phyloP scores from a whole-genome alignment of 169 alveolate genomes.

The Eimeria praecox region DNA sequence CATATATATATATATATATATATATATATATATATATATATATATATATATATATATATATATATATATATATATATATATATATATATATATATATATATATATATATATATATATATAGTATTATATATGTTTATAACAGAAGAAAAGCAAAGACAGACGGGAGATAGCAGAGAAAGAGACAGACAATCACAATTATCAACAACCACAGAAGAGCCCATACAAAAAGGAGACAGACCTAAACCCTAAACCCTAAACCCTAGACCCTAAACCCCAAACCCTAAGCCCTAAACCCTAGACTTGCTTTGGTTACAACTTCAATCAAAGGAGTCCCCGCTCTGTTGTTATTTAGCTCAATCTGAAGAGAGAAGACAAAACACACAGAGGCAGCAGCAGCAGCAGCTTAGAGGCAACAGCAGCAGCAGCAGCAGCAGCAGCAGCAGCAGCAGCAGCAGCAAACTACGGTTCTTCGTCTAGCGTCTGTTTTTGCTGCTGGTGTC shows the following conservation, averaged over 20 bases:
- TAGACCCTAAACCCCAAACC: no score
- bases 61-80: no score
- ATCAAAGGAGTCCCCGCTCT: constrained; percentile 80
- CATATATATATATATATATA: no score
- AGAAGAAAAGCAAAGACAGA: no score
- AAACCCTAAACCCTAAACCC: not conserved
- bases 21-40: no score
- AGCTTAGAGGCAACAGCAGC: not conserved
- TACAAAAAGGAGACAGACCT: not conserved
- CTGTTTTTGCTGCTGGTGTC: no score
- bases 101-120: no score
- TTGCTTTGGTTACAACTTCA: constrained; percentile 78
- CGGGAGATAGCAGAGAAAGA: not conserved
- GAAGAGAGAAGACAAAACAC: no score
- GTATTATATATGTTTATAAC: no score
- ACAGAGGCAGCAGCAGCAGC: not conserved
- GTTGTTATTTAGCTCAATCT: constrained; percentile 36
- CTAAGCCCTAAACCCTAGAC: not conserved
- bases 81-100: no score
- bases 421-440: constrained; percentile 9
- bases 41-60: no score
- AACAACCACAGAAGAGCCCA: not conserved
- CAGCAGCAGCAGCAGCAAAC: not conserved
- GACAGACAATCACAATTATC: not conserved
- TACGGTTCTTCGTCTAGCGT: not conserved